Base-by-base conservation (phyloP, 306 rosid species). In the Neltuma alba region DNA sequence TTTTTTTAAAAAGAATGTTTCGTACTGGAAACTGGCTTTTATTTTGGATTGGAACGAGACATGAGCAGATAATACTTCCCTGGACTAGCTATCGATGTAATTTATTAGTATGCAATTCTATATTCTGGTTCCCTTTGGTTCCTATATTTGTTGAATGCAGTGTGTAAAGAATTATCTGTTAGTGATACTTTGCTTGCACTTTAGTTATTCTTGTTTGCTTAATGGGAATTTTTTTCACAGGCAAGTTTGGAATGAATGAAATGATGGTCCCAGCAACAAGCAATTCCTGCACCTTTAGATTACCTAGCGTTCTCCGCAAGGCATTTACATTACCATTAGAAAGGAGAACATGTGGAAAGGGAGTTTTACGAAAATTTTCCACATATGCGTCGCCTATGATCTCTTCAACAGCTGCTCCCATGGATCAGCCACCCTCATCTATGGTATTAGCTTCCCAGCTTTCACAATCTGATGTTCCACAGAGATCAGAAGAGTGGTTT, bases 401-500 rank as follows among this genome's bases (percentile, higher is more conserved):
- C 34, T 84, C 87, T 55, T 37, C 25, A 27, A 37, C n/a, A 55
- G 31, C 62, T 76, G 83, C 91, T 52, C 69, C 82, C 50, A 70
- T 78, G 55, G 36, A 71, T 42, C 70, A 9, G 20, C 42, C 89
- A 8, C 85, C 92, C 13, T 77, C 94, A 6, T 78, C 85, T 25
- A 44, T 84, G 1, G 88, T 82, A 41, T 38, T 87, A 54, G 89
- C 88, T 65, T 85, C 95, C 61, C 74, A 63, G 2, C 61, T 81
- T 76, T 80, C 80, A 2, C 86, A 48, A 1, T 84, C 89, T 0
- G 85, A 89, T 42, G 83, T 91, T 74, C 89, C 94, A 14, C 99
- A 94, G 55, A 90, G 92, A 1, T 94, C 99, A 2, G 93, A 91
- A 0, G 99, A 94, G 83, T 94, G 99, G 97, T 94, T 94, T 60